Base-by-base conservation (phyloP, 106 monocot species). In the Iris macrosiphon region DNA sequence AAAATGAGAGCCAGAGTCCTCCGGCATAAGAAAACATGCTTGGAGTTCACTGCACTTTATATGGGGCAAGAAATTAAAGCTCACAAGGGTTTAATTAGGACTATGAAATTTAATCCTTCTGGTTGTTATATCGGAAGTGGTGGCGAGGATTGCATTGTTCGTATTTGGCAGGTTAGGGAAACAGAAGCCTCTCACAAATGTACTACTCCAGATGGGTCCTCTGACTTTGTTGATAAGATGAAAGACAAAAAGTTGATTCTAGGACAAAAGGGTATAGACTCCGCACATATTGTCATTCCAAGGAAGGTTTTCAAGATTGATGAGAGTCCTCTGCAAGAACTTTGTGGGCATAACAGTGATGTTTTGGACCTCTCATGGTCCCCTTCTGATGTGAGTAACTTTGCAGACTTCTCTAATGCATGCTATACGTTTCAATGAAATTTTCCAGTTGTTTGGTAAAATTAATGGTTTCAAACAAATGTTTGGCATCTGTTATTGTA, bases 311-410 rank as follows among this genome's bases (percentile, higher is more conserved):
- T 76, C 55, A 69, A 60, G 37, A 72, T 89, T 45, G 49, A 56
- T 21, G 73, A 89, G 10, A 66, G 55, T 37, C 83, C 88, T 6
- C 2, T 71, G 21, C 83, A 79, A 7, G 69, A 79, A 56, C 76
- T 72, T 57, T 17, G 14, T 69, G 82, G 82, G 3, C 88, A 88
- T 59, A 53, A 34, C 3, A 62, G 64, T 76, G 79, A 69, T 29
- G 64, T 89, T 25, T 63, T 89, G 47, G 88, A 89, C 52, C 53
- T 89, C 31, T 66, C 75, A 14, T 89, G 88, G 88, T 83, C 88
- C 16, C 51, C 62, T 1, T 76, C 79, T 55, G 64, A 79, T 63
- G 88, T 89, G 55, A 83, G 83, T 73, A 19, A 15, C 9, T 34
- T 27, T 26, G 21, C 0, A 30, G 18, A 9, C 30, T 10, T 12